Evolutionary conservation across 768 basidiomycete genomes (phyloP), one percentile per base, ranked within the genome.

Genomic region (Naganishia kalamii): DNA sequence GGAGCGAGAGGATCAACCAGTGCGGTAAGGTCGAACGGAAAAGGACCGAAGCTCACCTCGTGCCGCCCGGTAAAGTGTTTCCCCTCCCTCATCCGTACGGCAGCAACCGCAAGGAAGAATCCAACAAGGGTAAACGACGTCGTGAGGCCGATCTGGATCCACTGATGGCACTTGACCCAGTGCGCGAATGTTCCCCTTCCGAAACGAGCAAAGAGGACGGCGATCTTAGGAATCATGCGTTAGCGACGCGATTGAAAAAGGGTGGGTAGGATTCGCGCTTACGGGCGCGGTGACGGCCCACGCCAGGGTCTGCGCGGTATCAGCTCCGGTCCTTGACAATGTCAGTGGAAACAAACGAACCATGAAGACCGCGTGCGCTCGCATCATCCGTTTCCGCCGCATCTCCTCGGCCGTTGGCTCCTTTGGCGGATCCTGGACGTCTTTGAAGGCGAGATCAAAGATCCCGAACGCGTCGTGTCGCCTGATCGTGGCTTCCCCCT

Each of bases 161-260:
- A 49, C 30, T 50, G 48, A 23, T 65, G 63, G 25, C 25, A 32
- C 11, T 25, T 17, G 10, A 65, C 63, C 63, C 63, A 65, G 46
- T 35, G 27, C 19, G 15, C 46, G 32, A 35, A 54, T 25, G 33
- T 21, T 6, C 51, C 63, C 2, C 62, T 63, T 4, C 54, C 54
- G 23, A 23, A 57, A n/a, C 54, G 27, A 23, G 54, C 54, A 27
- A 41, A 57, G 10, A 57, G 54, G 19, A 57, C 54, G 12, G 54
- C 35, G 13, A 57, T 41, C 43, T 44, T 11, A 6, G 43, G 43
- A n/a, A n/a, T 44, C 21, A 44, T 11, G 13, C 19, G 7, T 44
- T 8, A 44, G 10, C 10, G 19, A 15, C 10, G 10, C 13, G 43
- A 44, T 10, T 11, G 43, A 5, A 5, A n/a, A 44, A n/a, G 43